phyloP scores from a whole-genome alignment of 306 rosid genomes.

The Begonia peltatifolia region DNA sequence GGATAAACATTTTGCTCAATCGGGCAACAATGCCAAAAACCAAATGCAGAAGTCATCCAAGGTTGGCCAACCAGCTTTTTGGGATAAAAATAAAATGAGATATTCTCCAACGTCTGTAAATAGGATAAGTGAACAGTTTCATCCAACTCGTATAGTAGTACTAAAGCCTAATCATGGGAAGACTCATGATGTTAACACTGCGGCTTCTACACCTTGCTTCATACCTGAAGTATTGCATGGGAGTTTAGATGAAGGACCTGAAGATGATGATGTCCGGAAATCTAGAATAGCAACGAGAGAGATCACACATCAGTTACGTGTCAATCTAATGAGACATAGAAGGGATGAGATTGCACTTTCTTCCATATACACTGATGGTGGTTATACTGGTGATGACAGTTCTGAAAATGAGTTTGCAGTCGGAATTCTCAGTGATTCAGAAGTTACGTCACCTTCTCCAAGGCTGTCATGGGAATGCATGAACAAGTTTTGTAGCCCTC shows the following conservation, averaged over 20 bases:
- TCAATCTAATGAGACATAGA: constrained; percentile 28
- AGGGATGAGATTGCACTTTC: constrained; percentile 51
- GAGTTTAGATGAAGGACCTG: constrained; percentile 27
- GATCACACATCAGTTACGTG: constrained; percentile 13
- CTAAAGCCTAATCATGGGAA: constrained; percentile 72
- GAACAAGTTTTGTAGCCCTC: constrained; percentile 44
- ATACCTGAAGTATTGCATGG: constrained; percentile 32
- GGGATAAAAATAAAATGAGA: constrained; percentile 32
- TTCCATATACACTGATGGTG: constrained; percentile 64
- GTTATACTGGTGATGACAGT: constrained; percentile 73
- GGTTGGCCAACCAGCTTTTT: constrained; percentile 26
- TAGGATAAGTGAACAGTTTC: constrained; percentile 48
- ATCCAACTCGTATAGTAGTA: constrained; percentile 74
- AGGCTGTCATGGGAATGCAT: constrained; percentile 80
- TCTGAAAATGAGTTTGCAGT: constrained; percentile 55
- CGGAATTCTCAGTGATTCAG: constrained; percentile 65
- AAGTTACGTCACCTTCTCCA: constrained; percentile 53
- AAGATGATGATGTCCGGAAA: constrained; percentile 32
- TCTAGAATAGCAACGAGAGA: constrained; percentile 38
- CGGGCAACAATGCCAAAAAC: constrained; percentile 35
- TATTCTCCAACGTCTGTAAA: constrained; percentile 17
- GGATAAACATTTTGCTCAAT: constrained; percentile 17
- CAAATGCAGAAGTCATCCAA: constrained; percentile 23
- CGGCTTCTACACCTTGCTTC: constrained; percentile 35
- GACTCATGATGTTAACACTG: constrained; percentile 33